These are phyloP conservation scores for Lentinus polychrous DNA, from an alignment of 1,284 basidiomycete species.

Conservation along the genomic window DNA sequence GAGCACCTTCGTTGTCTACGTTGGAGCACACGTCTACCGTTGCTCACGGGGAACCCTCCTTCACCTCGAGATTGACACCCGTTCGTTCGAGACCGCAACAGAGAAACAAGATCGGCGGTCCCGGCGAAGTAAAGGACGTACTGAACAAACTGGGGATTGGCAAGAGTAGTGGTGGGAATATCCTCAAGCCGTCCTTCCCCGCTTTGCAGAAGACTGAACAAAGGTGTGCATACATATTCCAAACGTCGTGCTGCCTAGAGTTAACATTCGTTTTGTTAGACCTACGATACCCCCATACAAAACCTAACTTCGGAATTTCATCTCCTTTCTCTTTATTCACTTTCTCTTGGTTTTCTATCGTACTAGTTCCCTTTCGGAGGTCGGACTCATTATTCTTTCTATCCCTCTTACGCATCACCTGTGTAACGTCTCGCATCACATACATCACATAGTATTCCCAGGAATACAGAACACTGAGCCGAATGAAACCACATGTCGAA, in stretches of 20 bases:
- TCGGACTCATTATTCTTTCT: not conserved
- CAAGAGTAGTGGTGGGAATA: slow-evolving; percentile 50
- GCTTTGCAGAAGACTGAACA: slow-evolving; percentile 34
- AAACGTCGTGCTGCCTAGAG: no score
- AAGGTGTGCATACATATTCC: slow-evolving; percentile 21
- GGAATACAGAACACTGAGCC: no score
- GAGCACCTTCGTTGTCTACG: slow-evolving; percentile 66
- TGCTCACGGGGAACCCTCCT: slow-evolving; percentile 31
- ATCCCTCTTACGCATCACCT: not conserved
- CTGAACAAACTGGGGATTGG: slow-evolving; percentile 73
- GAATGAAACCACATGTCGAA: no score
- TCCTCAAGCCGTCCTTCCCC: slow-evolving; percentile 67
- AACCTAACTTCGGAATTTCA: not conserved
- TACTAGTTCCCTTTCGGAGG: not conserved
- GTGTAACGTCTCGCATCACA: not conserved
- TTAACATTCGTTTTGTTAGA: not conserved
- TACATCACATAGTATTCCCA: no score
- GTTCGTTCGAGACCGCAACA: slow-evolving; percentile 52
- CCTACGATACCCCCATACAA: slow-evolving; percentile 8
- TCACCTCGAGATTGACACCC: slow-evolving; percentile 31
- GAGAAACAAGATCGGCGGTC: slow-evolving; percentile 38
- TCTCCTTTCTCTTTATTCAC: not conserved
- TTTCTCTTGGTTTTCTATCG: slow-evolving; percentile 2
- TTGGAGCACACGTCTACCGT: slow-evolving; percentile 58
- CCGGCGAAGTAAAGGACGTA: slow-evolving; percentile 74